A percentile compares a stretch with the other conserved stretches of the same genome.
phyloP scores from a whole-genome alignment of 106 monocot genomes.

The Dioscorea alata region DNA sequence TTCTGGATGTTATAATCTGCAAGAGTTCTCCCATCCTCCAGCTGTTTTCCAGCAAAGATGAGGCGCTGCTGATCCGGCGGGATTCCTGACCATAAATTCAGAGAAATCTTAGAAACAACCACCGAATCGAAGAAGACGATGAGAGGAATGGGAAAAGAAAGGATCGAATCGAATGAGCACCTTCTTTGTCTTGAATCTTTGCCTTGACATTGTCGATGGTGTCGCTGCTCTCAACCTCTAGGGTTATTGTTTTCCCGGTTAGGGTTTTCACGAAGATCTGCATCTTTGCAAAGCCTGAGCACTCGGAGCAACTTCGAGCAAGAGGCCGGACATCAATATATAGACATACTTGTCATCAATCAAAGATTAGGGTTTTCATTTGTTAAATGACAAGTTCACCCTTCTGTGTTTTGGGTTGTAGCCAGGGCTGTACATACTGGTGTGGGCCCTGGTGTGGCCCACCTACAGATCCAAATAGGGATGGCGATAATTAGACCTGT shows the following conservation, averaged over 20 bases:
- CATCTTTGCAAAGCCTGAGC: neutral
- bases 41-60: neutral
- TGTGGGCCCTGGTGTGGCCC: too few relatives aligned
- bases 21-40: neutral
- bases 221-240: conserved; percentile 13
- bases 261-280: neutral
- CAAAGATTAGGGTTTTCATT: too few relatives aligned
- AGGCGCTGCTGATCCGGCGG: neutral
- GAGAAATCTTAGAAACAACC: neutral
- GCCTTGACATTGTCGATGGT: conserved; percentile 18
- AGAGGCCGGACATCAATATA: too few relatives aligned
- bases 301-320: too few relatives aligned
- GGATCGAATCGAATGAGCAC: neutral
- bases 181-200: conserved; percentile 12
- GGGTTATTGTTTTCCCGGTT: neutral
- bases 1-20: neutral
- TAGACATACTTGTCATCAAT: too few relatives aligned
- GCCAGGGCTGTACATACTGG: too few relatives aligned
- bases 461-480: too few relatives aligned
- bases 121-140: neutral
- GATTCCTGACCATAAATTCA: neutral
- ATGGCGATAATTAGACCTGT: too few relatives aligned
- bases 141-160: neutral
- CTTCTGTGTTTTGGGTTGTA: too few relatives aligned
- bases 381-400: too few relatives aligned